Evolutionary conservation across 2,329 filamentous ascomycete genomes (phyloP).

Genomic region (Penicillium oxalicum): DNA sequence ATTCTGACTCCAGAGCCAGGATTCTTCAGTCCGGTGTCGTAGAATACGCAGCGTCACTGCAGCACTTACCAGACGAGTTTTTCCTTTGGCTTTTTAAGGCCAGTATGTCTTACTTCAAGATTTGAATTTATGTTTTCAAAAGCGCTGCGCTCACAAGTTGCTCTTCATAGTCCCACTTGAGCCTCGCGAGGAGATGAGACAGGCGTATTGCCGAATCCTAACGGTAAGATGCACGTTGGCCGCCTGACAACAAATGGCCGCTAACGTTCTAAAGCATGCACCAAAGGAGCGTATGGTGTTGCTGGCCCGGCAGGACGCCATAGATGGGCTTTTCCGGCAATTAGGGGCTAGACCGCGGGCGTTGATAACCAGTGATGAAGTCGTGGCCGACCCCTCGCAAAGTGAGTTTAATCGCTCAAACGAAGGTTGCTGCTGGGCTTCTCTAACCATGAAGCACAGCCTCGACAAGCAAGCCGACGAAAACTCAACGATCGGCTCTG

Average conservation of each 20-base stretch:
- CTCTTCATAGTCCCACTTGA: conserved; percentile 47
- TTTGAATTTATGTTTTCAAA: background rate
- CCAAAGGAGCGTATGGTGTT: conserved; percentile 25
- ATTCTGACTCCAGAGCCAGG: conserved; percentile 50
- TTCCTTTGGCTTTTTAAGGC: conserved; percentile 56
- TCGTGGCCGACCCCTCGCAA: conserved; percentile 23
- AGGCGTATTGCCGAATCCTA: conserved; percentile 55
- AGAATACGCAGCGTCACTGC: conserved; percentile 46
- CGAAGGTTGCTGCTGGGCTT: background rate
- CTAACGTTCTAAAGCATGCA: conserved; percentile 23
- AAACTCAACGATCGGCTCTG: conserved; percentile 14
- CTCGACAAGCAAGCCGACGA: background rate
- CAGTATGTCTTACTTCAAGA: conserved; percentile 19
- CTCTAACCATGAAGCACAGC: background rate
- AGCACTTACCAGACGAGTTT: conserved; percentile 56
- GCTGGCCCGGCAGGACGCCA: conserved; percentile 34
- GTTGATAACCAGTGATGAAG: conserved; percentile 29
- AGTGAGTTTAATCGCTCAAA: conserved; percentile 16
- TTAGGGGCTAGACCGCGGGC: conserved; percentile 52
- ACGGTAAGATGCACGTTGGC: conserved; percentile 37
- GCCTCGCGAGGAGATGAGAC: conserved; percentile 49
- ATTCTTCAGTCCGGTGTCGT: conserved; percentile 59
- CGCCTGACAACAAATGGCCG: background rate
- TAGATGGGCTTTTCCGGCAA: conserved; percentile 51
- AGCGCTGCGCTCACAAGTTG: conserved; percentile 3